Evolutionary conservation across 1,284 basidiomycete species (phyloP), one percentile per base, ranked within the genome.

Genomic region (Sporisorium iseilematis-ciliati): DNA sequence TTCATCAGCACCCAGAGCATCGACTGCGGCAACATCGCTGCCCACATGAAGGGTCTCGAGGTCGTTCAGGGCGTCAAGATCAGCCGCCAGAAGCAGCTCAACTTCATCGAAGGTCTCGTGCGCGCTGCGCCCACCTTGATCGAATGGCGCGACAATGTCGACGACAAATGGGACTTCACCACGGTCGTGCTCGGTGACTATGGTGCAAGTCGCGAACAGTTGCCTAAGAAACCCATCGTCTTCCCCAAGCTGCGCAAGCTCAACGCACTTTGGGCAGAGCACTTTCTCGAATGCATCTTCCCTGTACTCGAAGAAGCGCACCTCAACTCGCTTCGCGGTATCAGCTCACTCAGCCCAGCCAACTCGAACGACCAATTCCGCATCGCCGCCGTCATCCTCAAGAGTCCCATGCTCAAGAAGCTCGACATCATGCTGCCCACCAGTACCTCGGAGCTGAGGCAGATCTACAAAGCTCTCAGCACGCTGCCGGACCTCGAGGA

Each of bases 371-470:
- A n/a, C 1, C 38, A 43, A 35, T 53, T 48, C 25, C 51, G 57
- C 14, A 40, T 55, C 10, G 57, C 57, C 11, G 52, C 56, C 45
- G 16, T 59, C 45, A 45, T 65, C n/a, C 7, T n/a, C 20, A 50
- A 55, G 23, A 65, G 51, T 12, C 63, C 63, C 7, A 29, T 20
- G 21, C 57, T 65, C 40, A 55, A 56, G 46, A 65, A 65, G 52
- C 63, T 65, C 25, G 56, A 59, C 11, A 42, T 65, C 12, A 52
- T 65, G 16, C 26, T 65, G 38, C 63, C 62, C 4, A 5, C 31
- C 11, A 41, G 41, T 25, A 11, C 2, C 20, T 3, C 25, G n/a
- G 62, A 42, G 7, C 55, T 20, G 5, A 40, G 21, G 20, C 54
- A 64, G 49, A 60, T 66, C 33, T 60, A 55, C 16, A 18, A 3